Conservation (phyloP, 345 rosid genomes). For the Noccaea bulbosa region DNA sequence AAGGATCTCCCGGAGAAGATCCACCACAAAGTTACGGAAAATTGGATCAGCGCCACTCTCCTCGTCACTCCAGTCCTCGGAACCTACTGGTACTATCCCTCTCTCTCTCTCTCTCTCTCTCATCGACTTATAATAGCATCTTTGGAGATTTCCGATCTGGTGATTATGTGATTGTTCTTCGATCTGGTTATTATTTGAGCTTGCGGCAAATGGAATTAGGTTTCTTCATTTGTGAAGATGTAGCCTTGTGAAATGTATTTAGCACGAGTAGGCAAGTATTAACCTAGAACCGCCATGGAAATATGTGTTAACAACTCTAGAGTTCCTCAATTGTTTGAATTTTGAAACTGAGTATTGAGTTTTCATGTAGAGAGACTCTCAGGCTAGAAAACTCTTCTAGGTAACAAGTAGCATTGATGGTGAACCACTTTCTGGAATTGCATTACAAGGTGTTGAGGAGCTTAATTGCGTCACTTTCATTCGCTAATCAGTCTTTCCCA, state of each 20-base stretch:
- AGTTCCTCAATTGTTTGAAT: background rate
- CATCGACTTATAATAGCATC: too few species aligned
- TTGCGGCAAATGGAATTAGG: background rate
- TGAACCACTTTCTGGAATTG: background rate
- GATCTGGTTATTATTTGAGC: conserved; percentile 18
- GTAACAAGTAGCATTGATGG: background rate
- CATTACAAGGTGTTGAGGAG: background rate
- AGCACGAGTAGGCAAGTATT: too few species aligned
- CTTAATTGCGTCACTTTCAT: background rate
- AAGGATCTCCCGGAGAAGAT: conserved; percentile 74
- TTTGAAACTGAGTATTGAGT: conserved; percentile 1
- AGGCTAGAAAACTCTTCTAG: background rate
- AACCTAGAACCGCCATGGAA: too few species aligned
- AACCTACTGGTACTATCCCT: conserved; percentile 56
- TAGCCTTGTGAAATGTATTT: background rate
- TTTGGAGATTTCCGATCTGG: conserved; percentile 9
- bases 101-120: background rate
- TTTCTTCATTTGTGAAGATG: conserved; percentile 1
- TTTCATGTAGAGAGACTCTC: too few species aligned
- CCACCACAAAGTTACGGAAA: conserved; percentile 82
- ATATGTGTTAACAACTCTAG: too few species aligned
- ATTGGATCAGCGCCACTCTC: conserved; percentile 79
- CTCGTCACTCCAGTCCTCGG: conserved; percentile 69
- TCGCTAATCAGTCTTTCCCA: background rate
- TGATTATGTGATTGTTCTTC: conserved; percentile 21